phyloP scores from a whole-genome alignment of 306 rosid species.

The Parietaria judaica region DNA sequence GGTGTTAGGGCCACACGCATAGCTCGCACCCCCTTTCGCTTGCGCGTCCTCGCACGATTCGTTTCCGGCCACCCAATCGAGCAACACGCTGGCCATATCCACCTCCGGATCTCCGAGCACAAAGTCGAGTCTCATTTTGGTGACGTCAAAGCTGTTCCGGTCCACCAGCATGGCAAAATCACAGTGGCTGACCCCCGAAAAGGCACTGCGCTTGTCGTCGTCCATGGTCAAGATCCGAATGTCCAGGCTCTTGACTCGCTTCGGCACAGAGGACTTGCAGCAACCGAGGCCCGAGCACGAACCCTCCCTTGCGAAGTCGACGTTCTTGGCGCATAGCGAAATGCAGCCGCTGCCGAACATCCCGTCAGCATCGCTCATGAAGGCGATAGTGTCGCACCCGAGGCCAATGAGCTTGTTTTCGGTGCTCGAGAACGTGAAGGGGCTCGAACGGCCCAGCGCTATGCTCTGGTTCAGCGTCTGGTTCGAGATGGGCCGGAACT shows the following conservation, averaged over 20 bases:
- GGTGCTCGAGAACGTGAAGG: background rate
- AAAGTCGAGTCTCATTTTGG: background rate
- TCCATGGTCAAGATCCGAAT: background rate
- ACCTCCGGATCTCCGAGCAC: background rate
- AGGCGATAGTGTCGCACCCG: conserved; percentile 3
- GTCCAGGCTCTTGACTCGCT: background rate
- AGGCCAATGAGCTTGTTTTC: conserved; percentile 3
- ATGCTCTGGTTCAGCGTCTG: background rate
- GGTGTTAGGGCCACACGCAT: background rate
- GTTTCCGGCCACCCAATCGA: conserved; percentile 5
- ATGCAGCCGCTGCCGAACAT: conserved; percentile 1
- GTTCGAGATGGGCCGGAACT: background rate
- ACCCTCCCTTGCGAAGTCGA: background rate
- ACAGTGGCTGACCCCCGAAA: background rate
- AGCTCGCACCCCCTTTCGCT: background rate
- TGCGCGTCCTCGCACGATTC: background rate
- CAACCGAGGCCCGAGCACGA: conserved; percentile 10
- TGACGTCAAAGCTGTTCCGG: background rate
- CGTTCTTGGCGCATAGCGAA: background rate
- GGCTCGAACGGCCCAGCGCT: background rate
- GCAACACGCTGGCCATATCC: background rate
- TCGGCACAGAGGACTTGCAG: conserved; percentile 1
- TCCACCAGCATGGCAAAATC: background rate
- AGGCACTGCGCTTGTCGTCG: background rate
- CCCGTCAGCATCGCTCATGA: background rate